Evolutionary conservation across 2,329 filamentous ascomycete genomes (phyloP), one percentile per base, ranked within the genome.

Genomic region (Paramyrothecium roridum): DNA sequence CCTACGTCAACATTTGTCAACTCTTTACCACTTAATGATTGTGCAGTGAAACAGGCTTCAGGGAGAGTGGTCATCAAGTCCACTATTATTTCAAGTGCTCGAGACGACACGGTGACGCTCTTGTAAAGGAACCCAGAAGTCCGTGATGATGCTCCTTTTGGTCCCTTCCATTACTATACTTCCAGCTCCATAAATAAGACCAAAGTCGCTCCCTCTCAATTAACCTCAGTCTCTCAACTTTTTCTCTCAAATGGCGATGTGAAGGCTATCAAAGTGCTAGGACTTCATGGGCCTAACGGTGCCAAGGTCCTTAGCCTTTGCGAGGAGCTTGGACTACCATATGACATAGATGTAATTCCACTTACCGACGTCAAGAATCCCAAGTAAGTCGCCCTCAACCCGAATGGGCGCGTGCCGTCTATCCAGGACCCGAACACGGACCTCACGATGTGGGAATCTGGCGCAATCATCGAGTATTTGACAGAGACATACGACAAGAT

Each of bases 341-440:
- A 65, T 45, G 54, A 66, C 16, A 53, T 55, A 48, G 57, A 59
- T n/a, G 51, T 53, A 0, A 52, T 65, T 30, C 48, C 50, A 13
- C 63, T 63, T 46, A 58, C 54, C 21, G 56, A 63, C 37, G 48
- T 64, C 50, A 65, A 66, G 55, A 61, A 60, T 48, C 49, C 53
- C 22, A 57, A 57, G 2, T 63, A 61, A 11, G 59, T 56, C 34
- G 52, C 56, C 48, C 55, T 65, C 26, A 65, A 57, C 51, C 57
- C 57, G 17, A 59, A 59, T 22, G 55, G 57, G 19, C 57, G 57
- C 21, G 43, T 59, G 8, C 57, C 58, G 22, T 58, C 55, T 37
- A 61, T 63, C 37, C 33, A 56, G 22, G 61, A 63, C 43, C 57
- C 59, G n/a, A 63, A 63, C 54, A 56, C 52, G 13, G 45, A 53